Conservation (phyloP, 805 yeast species). For the Metschnikowia lochheadii region DNA sequence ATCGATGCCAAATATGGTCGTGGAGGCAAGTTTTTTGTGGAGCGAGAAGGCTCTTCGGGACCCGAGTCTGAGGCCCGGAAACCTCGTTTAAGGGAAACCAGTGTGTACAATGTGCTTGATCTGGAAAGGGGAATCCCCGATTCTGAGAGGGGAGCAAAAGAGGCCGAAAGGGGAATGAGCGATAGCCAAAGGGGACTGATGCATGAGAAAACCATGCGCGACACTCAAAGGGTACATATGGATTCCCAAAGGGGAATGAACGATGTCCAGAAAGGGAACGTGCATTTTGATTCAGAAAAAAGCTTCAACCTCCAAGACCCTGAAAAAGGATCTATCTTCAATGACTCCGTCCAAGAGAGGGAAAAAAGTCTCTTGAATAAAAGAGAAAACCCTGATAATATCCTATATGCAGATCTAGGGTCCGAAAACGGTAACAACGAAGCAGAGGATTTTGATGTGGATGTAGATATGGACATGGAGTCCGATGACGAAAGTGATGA, state of each 20-base stretch:
- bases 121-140: neutral
- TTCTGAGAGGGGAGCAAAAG: neutral
- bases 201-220: too few relatives aligned
- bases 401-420: neutral
- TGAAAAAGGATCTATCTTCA: too few relatives aligned
- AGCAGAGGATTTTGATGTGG: neutral
- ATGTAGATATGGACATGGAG: conserved; percentile 10
- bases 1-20: conserved; percentile 82
- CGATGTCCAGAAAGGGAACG: neutral
- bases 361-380: too few relatives aligned
- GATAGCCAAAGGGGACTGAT: too few relatives aligned
- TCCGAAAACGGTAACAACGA: neutral
- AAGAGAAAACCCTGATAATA: too few relatives aligned
- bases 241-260: too few relatives aligned
- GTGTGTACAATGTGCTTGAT: conserved; percentile 5
- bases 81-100: conserved; percentile 11
- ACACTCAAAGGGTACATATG: too few relatives aligned
- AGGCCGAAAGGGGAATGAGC: neutral
- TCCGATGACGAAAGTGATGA: conserved; percentile 16
- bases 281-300: neutral
- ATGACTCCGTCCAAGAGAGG: too few relatives aligned
- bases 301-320: neutral
- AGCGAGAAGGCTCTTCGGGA: conserved; percentile 23
- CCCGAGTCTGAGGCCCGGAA: conserved; percentile 11
- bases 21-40: conserved; percentile 87